Evolutionary conservation across 176 grass and related monocot genomes (phyloP).

Genomic region (Rhynchospora tenuis): DNA sequence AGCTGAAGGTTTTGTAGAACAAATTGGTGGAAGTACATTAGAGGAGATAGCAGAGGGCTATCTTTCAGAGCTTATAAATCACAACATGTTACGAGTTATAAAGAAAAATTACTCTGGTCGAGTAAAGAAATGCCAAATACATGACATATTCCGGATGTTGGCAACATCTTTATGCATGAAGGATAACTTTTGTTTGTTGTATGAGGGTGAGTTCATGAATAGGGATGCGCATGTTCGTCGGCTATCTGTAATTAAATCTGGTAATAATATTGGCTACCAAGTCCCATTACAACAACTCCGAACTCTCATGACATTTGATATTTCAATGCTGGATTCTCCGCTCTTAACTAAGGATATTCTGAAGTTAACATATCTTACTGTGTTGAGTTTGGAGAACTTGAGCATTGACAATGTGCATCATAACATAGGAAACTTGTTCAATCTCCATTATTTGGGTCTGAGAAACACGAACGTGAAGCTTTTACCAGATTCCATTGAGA

Average conservation of each 20-base stretch:
- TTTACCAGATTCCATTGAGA: neutral
- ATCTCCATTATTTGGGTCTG: slow-evolving; percentile 24
- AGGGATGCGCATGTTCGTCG: neutral
- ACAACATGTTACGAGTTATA: slow-evolving; percentile 31
- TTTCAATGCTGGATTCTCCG: neutral
- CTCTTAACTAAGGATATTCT: neutral
- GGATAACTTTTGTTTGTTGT: slow-evolving; percentile 18
- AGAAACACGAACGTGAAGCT: neutral
- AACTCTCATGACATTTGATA: neutral
- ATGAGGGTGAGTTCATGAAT: neutral
- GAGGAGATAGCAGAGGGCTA: slow-evolving; percentile 38
- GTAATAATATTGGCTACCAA: neutral
- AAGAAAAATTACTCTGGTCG: neutral
- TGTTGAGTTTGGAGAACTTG: slow-evolving; percentile 21
- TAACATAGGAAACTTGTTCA: slow-evolving; percentile 28
- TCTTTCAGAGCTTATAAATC: slow-evolving; percentile 32
- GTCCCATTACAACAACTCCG: neutral
- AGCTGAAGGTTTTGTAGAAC: slow-evolving; percentile 40
- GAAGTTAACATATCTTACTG: neutral
- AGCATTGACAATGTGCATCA: neutral
- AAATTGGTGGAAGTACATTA: slow-evolving; percentile 8
- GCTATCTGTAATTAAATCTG: neutral
- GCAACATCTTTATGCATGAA: slow-evolving; percentile 1
- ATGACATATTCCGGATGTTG: slow-evolving; percentile 18
- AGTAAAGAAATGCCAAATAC: slow-evolving; percentile 11